Evolutionary conservation across 805 yeast genomes (phyloP).

Genomic region (Zygotorulaspora florentina): DNA sequence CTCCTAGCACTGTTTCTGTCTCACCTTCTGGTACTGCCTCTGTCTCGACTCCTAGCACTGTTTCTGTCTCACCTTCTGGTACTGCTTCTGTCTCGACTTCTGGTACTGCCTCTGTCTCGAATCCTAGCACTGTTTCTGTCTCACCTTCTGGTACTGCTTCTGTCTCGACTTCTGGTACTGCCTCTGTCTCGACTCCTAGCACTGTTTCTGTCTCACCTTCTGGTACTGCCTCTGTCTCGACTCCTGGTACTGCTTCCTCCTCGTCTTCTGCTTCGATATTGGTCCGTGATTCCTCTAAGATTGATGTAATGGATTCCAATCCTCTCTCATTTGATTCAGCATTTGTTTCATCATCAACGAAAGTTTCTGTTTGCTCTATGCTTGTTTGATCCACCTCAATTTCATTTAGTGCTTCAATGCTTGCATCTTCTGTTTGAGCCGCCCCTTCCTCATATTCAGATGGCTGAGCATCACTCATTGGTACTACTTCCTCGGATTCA

Average conservation of each 20-base stretch:
- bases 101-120: slow-evolving; percentile 11
- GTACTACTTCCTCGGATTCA: too few species aligned
- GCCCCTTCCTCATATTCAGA: neutral
- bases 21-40: slow-evolving; percentile 18
- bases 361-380: neutral
- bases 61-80: slow-evolving; percentile 7
- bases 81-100: slow-evolving; percentile 12
- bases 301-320: neutral
- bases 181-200: slow-evolving; percentile 5
- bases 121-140: slow-evolving; percentile 12
- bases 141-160: slow-evolving; percentile 11
- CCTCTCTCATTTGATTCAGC: neutral
- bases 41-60: slow-evolving; percentile 11
- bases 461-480: neutral
- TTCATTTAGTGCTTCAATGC: neutral
- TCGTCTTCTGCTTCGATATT: slow-evolving; percentile 7
- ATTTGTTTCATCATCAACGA: neutral
- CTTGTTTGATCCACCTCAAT: neutral
- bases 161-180: slow-evolving; percentile 4
- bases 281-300: neutral
- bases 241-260: slow-evolving; percentile 6
- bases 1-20: slow-evolving; percentile 13
- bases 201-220: slow-evolving; percentile 11
- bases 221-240: slow-evolving; percentile 10
- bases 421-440: neutral